Conservation (phyloP, 352 stramenopile genomes). For the Aphanomyces stellatus region DNA sequence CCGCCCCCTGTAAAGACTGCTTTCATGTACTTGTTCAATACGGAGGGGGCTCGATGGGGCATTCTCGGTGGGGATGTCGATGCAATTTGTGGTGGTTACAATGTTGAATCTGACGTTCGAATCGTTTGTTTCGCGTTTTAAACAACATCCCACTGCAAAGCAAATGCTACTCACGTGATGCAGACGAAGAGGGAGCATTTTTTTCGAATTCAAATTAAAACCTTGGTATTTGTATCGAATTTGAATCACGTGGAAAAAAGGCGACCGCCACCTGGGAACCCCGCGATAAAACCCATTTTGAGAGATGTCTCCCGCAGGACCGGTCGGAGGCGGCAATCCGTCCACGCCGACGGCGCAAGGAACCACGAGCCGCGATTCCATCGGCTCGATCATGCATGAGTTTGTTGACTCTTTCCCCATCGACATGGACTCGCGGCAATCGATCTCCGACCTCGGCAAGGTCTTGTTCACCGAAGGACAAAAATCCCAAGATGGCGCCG, state of each 20-base stretch:
- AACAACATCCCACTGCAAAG: no score
- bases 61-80: no score
- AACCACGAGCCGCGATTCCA: conserved; percentile 44
- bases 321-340: background rate
- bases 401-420: conserved; percentile 76
- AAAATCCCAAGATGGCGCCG: conserved; percentile 1
- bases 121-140: no score
- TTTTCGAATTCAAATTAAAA: background rate
- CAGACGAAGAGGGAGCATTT: no score
- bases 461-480: conserved; percentile 75
- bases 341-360: conserved; percentile 1
- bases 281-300: background rate
- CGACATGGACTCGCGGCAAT: conserved; percentile 58
- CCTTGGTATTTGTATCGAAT: background rate
- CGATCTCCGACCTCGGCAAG: conserved; percentile 83
- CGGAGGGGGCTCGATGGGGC: no score
- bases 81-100: no score
- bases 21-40: no score
- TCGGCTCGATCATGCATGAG: conserved; percentile 80
- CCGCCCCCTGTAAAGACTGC: no score
- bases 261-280: background rate
- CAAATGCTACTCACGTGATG: no score
- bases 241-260: background rate
- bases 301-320: conserved; percentile 1
- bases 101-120: no score